Base-by-base conservation (phyloP, 2,329 filamentous ascomycete species). In the Diaporthe sp. region DNA sequence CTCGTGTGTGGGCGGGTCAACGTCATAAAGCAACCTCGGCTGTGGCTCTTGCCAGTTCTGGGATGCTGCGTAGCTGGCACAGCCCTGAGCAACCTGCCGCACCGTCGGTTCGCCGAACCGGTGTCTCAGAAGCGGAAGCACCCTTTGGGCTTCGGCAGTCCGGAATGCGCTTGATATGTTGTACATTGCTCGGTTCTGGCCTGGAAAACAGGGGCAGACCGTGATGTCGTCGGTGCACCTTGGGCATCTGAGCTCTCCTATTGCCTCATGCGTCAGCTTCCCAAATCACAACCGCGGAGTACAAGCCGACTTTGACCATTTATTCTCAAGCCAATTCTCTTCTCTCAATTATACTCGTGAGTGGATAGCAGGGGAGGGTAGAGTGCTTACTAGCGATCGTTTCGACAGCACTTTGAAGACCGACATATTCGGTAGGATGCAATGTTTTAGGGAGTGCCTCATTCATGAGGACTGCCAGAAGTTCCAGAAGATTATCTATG, bases 191-290 rank as follows among this genome's bases (percentile, higher is more conserved):
- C 65, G 31, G 13, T 70, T 42, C n/a, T 42, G 10, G 15, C 65
- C 49, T 22, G 65, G 34, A 13, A 4, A 4, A 42, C 65, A 70
- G 9, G 13, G 49, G 65, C 65, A 70, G 34, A 42, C 3, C 12
- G 65, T 70, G 19, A 70, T 39, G 17, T 70, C 65, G n/a, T 70
- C 65, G 8, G 2, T 1, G 10, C 65, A 70, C 1, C 5, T 55
- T 25, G 65, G 65, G 34, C 65, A 70, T 22, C 49, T 25, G 8
- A 70, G 65, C 15, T 70, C 46, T 28, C 49, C 65, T 70, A 15
- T 39, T 31, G 34, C n/a, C 34, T 22, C 62, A 2, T 42, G 34
- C 2, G n/a, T 70, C 65, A 70, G 34, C n/a, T 13, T 55, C 15
- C 8, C 34, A 6, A 12, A 31, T 4, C 19, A 9, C 4, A 12